Percentiles rank a stretch among this genome's conserved stretches.
Conservation (phyloP, 176 grass and related monocot species). For the Poa annua region DNA sequence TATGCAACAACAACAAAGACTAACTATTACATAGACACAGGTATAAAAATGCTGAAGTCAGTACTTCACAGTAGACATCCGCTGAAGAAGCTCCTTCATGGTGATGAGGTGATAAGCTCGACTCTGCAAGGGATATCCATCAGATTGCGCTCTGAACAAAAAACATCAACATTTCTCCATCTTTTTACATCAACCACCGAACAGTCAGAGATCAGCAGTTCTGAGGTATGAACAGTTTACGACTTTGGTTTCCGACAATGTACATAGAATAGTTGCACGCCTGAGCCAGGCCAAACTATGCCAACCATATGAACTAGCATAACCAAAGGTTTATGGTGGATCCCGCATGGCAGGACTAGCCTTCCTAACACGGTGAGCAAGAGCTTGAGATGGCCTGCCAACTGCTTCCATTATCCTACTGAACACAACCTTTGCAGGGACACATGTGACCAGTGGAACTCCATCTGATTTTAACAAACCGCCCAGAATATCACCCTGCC, state of each 20-base stretch:
- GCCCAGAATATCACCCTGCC: slow-evolving; percentile 47
- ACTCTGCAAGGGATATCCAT: slow-evolving; percentile 4
- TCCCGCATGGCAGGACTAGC: slow-evolving; percentile 48
- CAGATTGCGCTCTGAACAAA: slow-evolving; percentile 11
- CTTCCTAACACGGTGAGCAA: slow-evolving; percentile 50
- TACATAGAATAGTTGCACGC: slow-evolving; percentile 43
- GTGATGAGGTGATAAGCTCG: slow-evolving; percentile 12
- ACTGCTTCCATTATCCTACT: slow-evolving; percentile 87
- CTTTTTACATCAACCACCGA: slow-evolving; percentile 41
- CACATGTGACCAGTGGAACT: slow-evolving; percentile 69
- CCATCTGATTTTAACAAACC: slow-evolving; percentile 65
- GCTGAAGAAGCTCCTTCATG: slow-evolving; percentile 15
- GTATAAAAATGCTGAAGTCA: slow-evolving; percentile 43
- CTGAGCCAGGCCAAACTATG: slow-evolving; percentile 33
- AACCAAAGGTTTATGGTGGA: slow-evolving; percentile 30
- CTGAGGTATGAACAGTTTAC: slow-evolving; percentile 42
- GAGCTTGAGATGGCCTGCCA: slow-evolving; percentile 53
- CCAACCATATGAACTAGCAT: not conserved
- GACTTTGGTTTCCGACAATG: slow-evolving; percentile 40
- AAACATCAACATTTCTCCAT: slow-evolving; percentile 20
- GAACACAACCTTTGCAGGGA: slow-evolving; percentile 77
- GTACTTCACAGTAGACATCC: slow-evolving; percentile 51
- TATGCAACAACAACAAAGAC: not conserved
- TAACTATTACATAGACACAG: slow-evolving; percentile 35
- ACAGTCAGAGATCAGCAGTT: slow-evolving; percentile 55